A percentile compares a stretch with the other conserved stretches of the same genome.
Evolutionary conservation across 768 basidiomycete genomes (phyloP).

Genomic region (Mycena galopus): DNA sequence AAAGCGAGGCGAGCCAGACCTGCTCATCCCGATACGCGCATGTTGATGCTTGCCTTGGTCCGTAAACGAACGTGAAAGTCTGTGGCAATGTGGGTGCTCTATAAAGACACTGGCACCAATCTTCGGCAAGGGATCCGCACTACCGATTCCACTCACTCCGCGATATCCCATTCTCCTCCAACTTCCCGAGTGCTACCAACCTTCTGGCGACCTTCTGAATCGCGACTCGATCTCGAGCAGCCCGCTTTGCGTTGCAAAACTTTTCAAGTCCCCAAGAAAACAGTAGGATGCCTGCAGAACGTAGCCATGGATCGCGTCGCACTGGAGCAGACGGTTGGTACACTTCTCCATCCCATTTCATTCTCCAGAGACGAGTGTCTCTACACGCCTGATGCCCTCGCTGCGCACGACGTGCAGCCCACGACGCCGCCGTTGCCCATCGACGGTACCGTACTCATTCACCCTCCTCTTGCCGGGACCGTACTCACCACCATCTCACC

Average conservation of each 20-base stretch:
- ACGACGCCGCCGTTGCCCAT: no score
- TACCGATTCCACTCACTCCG: not conserved
- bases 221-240: not conserved
- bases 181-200: conserved; percentile 4
- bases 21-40: not conserved
- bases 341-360: not conserved
- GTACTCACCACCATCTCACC: no score
- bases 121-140: not conserved
- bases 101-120: not conserved
- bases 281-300: conserved; percentile 34
- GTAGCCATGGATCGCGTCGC: conserved; percentile 29
- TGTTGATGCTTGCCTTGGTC: not conserved
- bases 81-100: not conserved
- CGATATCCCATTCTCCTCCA: not conserved
- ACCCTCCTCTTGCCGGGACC: no score
- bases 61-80: not conserved
- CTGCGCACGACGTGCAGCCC: no score
- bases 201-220: not conserved
- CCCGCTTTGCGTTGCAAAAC: no score
- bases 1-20: not conserved
- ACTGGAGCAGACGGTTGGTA: conserved; percentile 31
- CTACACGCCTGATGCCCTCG: no score
- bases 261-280: not conserved
- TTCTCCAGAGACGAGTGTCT: no score
- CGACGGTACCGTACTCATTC: no score